Base-by-base conservation (phyloP, 2,329 filamentous ascomycete genomes). In the Conoideocrella luteorostrata region DNA sequence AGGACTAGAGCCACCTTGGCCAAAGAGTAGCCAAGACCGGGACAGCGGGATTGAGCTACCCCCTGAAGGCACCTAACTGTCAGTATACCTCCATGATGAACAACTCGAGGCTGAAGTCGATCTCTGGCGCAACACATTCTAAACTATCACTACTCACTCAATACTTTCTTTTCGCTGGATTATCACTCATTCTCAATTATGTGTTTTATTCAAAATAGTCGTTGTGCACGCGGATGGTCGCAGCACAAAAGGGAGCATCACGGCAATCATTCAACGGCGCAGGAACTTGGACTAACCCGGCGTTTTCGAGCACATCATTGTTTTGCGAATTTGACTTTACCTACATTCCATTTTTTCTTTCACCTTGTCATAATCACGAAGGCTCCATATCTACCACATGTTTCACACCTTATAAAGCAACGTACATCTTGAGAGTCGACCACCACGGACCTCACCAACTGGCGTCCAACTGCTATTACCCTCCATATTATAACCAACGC, bases 41-140 rank as follows among this genome's bases (percentile, higher is more conserved):
- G 73, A 77, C 52, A 76, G 73, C 50, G 73, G 73, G 28, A 71
- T 77, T 51, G 73, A 74, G 49, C 56, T 76, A 42, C 65, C 64
- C 18, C 49, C 55, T 1, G 71, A 74, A 18, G 61, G 61, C 26
- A 56, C 55, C 42, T 71, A 55, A 52, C 30, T 28, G n/a, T 23
- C 26, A 6, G 33, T 22, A 18, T 21, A 23, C 11, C 34, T 13
- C 18, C 10, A 12, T 7, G 17, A 10, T 21, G 33, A 7, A 9
- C 7, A 12, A 21, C 17, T 21, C 5, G 6, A 24, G n/a, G n/a
- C n/a, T n/a, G n/a, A n/a, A n/a, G n/a, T n/a, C n/a, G n/a, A n/a
- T n/a, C n/a, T n/a, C n/a, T n/a, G n/a, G n/a, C n/a, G n/a, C n/a
- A 17, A 7, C 15, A 11, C 33, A 37, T 18, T 15, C 18, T 20